Evolutionary conservation across 1,139 yeast species (phyloP), one percentile per base, ranked within the genome.

Genomic region (Sugiyamaella japonica): DNA sequence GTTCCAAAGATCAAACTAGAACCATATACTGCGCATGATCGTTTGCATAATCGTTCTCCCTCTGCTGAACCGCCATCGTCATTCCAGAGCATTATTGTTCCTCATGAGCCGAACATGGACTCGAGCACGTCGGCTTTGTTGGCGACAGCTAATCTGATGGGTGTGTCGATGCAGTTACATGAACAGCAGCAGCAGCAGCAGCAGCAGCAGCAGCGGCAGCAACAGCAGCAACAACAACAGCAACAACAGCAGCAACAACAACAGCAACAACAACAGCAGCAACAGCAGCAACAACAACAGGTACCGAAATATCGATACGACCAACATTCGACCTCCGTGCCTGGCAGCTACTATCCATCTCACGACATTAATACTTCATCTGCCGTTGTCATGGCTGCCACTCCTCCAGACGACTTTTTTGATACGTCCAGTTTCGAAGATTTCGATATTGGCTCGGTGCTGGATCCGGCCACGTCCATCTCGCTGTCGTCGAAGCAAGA

Each of bases 341-440:
- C 34, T 10, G 29, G 37, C 13, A 8, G 15, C 20, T 44, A 42
- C 37, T 29, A 42, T n/a, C 32, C 44, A 29, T 29, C 46, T 1
- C 16, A 42, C n/a, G 29, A 16, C 15, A 6, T 42, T 12, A 29
- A 42, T 29, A 25, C 44, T 16, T 10, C 39, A 36, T 13, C 39
- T 36, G 17, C 17, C 5, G 31, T 16, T 17, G 20, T 44, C 10
- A 4, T 36, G 5, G 15, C 51, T 2, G 20, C 40, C 8, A 48
- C 46, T 23, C 51, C 51, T 2, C 15, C 38, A 15, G 51, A 48
- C 10, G 51, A 48, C 28, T 39, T 48, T 40, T 48, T 48, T 31
- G 51, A 48, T 20, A 40, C 51, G 9, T 48, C 51, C 39, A 48
- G 51, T 42, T 48, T 48, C 39, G 51, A 48, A 34, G 51, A 48